These are phyloP conservation scores for Russula emetica DNA, from an alignment of 768 basidiomycete genomes.

Conservation along the genomic window DNA sequence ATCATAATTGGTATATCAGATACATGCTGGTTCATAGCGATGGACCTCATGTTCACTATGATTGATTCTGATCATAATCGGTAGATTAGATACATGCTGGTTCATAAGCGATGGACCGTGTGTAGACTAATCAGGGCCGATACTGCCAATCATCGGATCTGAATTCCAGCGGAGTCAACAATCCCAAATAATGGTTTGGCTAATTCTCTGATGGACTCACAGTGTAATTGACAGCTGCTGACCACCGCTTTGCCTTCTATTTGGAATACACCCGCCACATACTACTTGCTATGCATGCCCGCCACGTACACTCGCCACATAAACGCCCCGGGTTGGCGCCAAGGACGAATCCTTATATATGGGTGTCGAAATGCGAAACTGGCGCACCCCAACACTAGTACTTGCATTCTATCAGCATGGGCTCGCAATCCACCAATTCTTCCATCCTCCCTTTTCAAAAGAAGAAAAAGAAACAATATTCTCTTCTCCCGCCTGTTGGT, in stretches of 20 bases:
- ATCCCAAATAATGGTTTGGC: too few species aligned
- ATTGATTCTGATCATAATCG: too few species aligned
- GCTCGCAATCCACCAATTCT: neutral
- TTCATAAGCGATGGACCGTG: too few species aligned
- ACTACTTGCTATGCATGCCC: neutral
- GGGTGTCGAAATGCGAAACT: neutral
- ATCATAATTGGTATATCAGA: too few species aligned
- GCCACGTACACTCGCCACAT: neutral
- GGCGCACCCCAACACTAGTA: neutral
- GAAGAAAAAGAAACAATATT: neutral
- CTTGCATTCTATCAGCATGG: neutral
- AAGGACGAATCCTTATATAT: neutral
- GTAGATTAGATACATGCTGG: too few species aligned
- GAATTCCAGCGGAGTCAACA: too few species aligned
- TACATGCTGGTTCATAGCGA: too few species aligned
- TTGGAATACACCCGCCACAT: neutral
- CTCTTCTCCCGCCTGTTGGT: slow-evolving; percentile 39
- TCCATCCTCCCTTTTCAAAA: neutral
- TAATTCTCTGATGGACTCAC: too few species aligned
- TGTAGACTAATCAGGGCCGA: too few species aligned
- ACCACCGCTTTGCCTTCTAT: neutral
- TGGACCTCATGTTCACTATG: too few species aligned
- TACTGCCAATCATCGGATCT: too few species aligned
- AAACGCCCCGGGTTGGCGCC: neutral
- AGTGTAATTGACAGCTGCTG: too few species aligned